Base-by-base conservation (phyloP, 148 eudicot genomes). In the Chenopodium album region DNA sequence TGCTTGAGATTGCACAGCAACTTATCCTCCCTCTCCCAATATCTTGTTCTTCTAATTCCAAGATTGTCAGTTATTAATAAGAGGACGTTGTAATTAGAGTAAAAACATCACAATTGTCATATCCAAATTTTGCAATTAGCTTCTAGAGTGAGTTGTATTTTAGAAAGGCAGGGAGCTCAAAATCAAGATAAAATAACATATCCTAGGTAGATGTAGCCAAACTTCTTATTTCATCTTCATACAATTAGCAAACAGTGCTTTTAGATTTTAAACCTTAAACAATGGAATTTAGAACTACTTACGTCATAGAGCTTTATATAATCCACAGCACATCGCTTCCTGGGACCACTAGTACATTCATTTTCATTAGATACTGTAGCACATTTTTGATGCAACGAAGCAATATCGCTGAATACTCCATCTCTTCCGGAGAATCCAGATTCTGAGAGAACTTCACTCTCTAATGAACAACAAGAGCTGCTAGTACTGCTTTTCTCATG, bases 261-360 rank as follows among this genome's bases (percentile, higher is more conserved):
- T 71, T 41, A 41, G 7, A 41, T 41, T 41, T 41, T 41, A 41
- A 71, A 71, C 34, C 67, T 19, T 76, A 4, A 60, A 31, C 26
- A 12, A 9, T 59, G n/a, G 37, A 64, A 37, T 75, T 78, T n/a
- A 52, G 63, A 19, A 69, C 37, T 32, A 90, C 98, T 93, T 87
- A 95, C 99, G 85, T 89, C 91, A 84, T 95, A 87, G 37, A 95
- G 82, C 88, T 90, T 88, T 74, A 48, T 86, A 80, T 95, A 95
- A 86, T 95, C 94, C 81, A 95, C 99, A 72, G 92, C 76, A 80
- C 77, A 74, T 63, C 98, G 88, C 78, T 83, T 89, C 86, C 99
- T 87, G 56, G 90, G 94, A 85, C 94, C 92, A 85, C 85, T 85
- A 48, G 89, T n/a, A 79, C 89, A 82, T 82, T 91, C 92, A 84